Base-by-base conservation (phyloP, 2,329 filamentous ascomycete genomes). In the Cladosporium sp. region DNA sequence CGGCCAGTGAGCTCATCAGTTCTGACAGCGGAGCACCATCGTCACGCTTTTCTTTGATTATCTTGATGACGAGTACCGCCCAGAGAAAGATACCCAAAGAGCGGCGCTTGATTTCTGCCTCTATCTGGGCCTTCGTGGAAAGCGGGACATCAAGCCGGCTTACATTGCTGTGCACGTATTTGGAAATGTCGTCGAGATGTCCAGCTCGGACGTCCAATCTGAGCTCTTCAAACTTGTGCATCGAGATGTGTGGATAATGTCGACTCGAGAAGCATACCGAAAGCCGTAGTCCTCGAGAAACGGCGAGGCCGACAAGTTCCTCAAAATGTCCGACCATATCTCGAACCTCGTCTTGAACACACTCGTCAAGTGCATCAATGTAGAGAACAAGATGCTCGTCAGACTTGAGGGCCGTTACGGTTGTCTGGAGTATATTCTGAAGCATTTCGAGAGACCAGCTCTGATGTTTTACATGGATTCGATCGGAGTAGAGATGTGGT, bases 351-450 rank as follows among this genome's bases (percentile, higher is more conserved):
- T 50, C 31, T 29, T 58, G 21, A 3, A 52, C 18, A 16, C 53
- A 65, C 37, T 65, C 62, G 7, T 65, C 62, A 8, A 65, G 62
- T n/a, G 62, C 62, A 11, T 65, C 62, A 14, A 65, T 52, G 31
- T 59, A 65, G 5, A 23, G 23, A 10, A 35, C 8, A 16, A 28
- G 6, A 23, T 5, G 40, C 3, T 33, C 28, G 0, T 40, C 26
- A 2, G 12, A 4, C 1, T 46, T 46, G 40, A 64, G 28, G 3
- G 12, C 21, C 6, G 40, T 10, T 4, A 64, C 16, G 1, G 18
- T 5, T 16, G 44, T 21, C 2, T n/a, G 52, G 6, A 64, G 14
- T 6, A 35, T 26, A 16, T 18, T 44, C 16, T 50, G 18, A 0
- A 64, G 28, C 11, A 18, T 16, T 21, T 29, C 5, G 14, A 50